These are phyloP conservation scores for Trypanosoma vivax DNA, from an alignment of 208 protist species.

Conservation along the genomic window DNA sequence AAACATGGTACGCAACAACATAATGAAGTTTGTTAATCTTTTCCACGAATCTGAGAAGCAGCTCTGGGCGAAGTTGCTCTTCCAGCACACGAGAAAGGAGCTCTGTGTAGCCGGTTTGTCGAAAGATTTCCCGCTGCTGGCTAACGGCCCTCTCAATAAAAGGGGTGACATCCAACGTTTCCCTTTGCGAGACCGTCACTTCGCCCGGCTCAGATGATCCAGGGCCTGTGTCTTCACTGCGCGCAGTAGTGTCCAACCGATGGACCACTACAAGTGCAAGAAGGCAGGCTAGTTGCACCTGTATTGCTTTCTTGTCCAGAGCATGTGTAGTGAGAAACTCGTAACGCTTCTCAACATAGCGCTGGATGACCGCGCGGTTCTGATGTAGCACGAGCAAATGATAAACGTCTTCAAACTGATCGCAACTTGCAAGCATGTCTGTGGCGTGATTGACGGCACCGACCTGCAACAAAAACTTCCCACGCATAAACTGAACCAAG, in stretches of 20 bases:
- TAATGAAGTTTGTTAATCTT: slow-evolving; percentile 68
- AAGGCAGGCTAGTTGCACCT: slow-evolving; percentile 24
- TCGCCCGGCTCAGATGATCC: background rate
- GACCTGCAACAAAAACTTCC: slow-evolving; percentile 43
- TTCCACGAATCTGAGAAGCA: slow-evolving; percentile 74
- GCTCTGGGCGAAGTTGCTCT: slow-evolving; percentile 75
- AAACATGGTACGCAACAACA: slow-evolving; percentile 39
- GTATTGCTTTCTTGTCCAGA: background rate
- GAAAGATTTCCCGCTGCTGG: slow-evolving; percentile 28
- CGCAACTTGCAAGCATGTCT: slow-evolving; percentile 45
- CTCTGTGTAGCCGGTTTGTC: slow-evolving; percentile 28
- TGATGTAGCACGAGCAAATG: slow-evolving; percentile 24
- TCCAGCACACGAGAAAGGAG: slow-evolving; percentile 64
- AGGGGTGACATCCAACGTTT: slow-evolving; percentile 8
- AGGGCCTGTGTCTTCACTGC: slow-evolving; percentile 4
- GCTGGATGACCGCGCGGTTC: slow-evolving; percentile 19
- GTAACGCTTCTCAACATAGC: slow-evolving; percentile 50
- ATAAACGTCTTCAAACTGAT: slow-evolving; percentile 61
- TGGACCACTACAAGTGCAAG: slow-evolving; percentile 20
- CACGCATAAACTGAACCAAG: slow-evolving; percentile 32
- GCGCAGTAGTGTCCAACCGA: slow-evolving; percentile 15
- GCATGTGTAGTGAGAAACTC: slow-evolving; percentile 14
- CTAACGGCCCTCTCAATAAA: slow-evolving; percentile 28
- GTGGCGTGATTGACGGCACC: slow-evolving; percentile 25
- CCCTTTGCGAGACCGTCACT: background rate